Base-by-base conservation (phyloP, 106 monocot genomes). In the Posidonia australis region DNA sequence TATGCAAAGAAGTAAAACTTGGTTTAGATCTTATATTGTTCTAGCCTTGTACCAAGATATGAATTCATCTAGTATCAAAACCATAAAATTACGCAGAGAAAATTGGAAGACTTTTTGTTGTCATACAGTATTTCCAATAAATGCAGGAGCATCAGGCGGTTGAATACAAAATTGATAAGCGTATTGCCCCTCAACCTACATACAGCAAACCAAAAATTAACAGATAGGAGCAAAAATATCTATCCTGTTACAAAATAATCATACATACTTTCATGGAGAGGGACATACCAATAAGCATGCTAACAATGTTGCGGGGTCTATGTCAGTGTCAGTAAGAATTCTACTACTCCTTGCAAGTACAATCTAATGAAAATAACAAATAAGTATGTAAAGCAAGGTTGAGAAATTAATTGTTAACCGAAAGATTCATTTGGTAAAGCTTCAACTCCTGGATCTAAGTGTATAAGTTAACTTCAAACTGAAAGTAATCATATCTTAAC, bases 81-180 rank as follows among this genome's bases (percentile, higher is more conserved):
- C 25, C 14, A 55, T 24, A 55, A 55, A 24, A 55, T 9, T 23
- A 44, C 44, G 22, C 20, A 45, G 51, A 28, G 9, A 32, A 25
- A 32, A 24, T 57, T 6, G 18, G 11, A 0, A 56, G 44, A 12
- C 0, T 44, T 25, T 31, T 44, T 62, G 49, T 54, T 60, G 46
- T 81, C 89, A 80, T 86, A 94, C 89, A 69, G 85, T 94, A 79
- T 94, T 94, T 61, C 93, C 93, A 61, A 94, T 82, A 80, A 94
- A 90, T 53, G 93, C 89, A 45, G 93, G 86, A 48, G 86, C 72
- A 82, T 80, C 77, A 48, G 83, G 84, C 63, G 93, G 93, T 76
- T 94, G 86, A 66, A 94, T 86, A 58, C 72, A 89, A 64, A 94
- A 94, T 67, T 94, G 93, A 51, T 90, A 94, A 32, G 93, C 81